A percentile compares a stretch with the other conserved stretches of the same genome.
Evolutionary conservation across 2,329 filamentous ascomycete species (phyloP).

Genomic region (Taxawa tesnikishii): DNA sequence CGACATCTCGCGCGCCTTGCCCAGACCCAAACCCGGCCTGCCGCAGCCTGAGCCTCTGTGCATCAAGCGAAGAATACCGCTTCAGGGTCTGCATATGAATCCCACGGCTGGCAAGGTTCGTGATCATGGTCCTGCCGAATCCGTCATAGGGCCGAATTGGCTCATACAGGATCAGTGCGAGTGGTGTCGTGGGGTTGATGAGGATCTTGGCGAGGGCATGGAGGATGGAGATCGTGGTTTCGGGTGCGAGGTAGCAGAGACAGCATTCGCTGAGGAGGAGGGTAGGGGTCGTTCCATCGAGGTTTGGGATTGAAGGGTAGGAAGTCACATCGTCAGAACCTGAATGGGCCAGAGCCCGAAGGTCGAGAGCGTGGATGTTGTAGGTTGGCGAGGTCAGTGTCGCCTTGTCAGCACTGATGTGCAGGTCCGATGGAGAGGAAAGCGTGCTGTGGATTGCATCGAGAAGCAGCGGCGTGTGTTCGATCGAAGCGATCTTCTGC

Average conservation of each 20-base stretch:
- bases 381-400: slow-evolving; percentile 38
- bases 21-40: slow-evolving; percentile 52
- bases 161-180: slow-evolving; percentile 71
- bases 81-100: slow-evolving; percentile 78
- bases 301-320: slow-evolving; percentile 25
- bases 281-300: slow-evolving; percentile 54
- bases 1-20: slow-evolving; percentile 46
- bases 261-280: slow-evolving; percentile 91
- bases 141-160: slow-evolving; percentile 72
- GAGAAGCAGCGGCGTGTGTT: slow-evolving; percentile 17
- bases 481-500: slow-evolving; percentile 45
- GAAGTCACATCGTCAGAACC: slow-evolving; percentile 11
- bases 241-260: slow-evolving; percentile 68
- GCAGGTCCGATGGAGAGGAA: slow-evolving; percentile 14
- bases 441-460: slow-evolving; percentile 10
- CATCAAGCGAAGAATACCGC: slow-evolving; percentile 52
- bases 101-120: slow-evolving; percentile 69
- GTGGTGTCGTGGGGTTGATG: slow-evolving; percentile 27
- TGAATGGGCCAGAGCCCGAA: slow-evolving; percentile 43
- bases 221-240: slow-evolving; percentile 52
- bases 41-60: slow-evolving; percentile 56
- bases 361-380: slow-evolving; percentile 49
- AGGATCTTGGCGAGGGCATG: slow-evolving; percentile 23
- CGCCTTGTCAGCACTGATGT: slow-evolving; percentile 25
- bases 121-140: slow-evolving; percentile 85